These are phyloP conservation scores for Lepidium africanum DNA, from an alignment of 345 rosid genomes.

Conservation along the genomic window DNA sequence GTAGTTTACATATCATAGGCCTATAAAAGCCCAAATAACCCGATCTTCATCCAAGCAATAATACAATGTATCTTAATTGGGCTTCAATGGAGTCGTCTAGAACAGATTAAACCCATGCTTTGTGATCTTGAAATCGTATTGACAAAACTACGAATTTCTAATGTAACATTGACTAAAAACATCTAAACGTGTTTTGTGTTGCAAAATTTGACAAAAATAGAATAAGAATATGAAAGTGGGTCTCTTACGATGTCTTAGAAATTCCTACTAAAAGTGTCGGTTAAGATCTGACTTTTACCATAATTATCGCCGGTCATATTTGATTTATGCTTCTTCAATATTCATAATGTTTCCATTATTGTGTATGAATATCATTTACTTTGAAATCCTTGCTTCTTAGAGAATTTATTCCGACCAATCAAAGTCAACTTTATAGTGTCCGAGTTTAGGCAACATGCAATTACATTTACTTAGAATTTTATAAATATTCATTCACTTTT, in stretches of 20 bases:
- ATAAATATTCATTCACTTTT: background rate
- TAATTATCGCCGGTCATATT: conserved; percentile 28
- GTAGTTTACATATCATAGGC: background rate
- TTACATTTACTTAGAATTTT: conserved; percentile 6
- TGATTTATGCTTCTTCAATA: background rate
- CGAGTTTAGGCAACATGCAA: conserved; percentile 31
- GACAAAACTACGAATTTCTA: background rate
- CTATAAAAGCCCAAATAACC: background rate
- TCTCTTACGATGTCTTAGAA: conserved; percentile 14
- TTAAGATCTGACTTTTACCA: conserved; percentile 13
- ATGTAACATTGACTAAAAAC: background rate
- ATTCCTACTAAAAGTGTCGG: conserved; percentile 15
- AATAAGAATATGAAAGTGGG: conserved; percentile 8
- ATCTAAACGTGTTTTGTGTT: conserved; percentile 22
- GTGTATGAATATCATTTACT: background rate
- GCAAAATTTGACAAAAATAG: conserved; percentile 21
- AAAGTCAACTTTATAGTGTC: conserved; percentile 26
- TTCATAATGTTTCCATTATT: conserved; percentile 19
- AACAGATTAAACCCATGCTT: conserved; percentile 4
- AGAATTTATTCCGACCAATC: conserved; percentile 11
- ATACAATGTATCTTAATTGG: too few relatives aligned
- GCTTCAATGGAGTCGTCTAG: too few relatives aligned
- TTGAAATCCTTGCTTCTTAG: conserved; percentile 13
- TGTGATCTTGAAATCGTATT: background rate
- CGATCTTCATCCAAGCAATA: background rate